Conservation (phyloP, 805 yeast species). For the Ogataea haglerorum region DNA sequence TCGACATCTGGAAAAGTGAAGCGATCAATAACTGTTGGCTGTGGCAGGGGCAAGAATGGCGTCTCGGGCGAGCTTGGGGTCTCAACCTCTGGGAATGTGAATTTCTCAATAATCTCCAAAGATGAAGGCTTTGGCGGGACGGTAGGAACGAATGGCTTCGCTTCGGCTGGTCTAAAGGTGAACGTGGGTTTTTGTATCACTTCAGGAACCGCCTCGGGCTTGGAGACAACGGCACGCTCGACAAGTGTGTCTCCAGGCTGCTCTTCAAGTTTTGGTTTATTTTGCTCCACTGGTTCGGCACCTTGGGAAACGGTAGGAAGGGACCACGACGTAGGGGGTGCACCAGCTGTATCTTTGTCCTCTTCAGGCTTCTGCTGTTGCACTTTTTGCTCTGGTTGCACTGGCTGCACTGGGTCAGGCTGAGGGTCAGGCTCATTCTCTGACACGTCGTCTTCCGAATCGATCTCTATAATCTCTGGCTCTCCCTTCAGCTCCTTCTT, state of each 20-base stretch:
- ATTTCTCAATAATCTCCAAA: slow-evolving; percentile 16
- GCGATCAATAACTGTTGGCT: slow-evolving; percentile 16
- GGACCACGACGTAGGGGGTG: background rate
- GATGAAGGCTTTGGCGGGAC: slow-evolving; percentile 1
- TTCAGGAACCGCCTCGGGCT: slow-evolving; percentile 2
- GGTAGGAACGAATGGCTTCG: background rate
- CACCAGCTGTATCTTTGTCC: background rate
- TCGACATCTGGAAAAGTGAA: slow-evolving; percentile 25
- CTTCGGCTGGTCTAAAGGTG: no score
- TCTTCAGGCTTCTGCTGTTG: background rate
- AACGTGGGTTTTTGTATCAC: background rate
- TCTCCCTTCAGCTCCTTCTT: background rate
- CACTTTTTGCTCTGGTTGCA: background rate
- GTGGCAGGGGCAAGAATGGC: slow-evolving; percentile 1
- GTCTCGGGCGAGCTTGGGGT: slow-evolving; percentile 6
- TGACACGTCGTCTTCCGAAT: background rate
- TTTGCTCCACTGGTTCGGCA: background rate
- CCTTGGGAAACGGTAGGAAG: background rate
- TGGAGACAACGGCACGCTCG: background rate
- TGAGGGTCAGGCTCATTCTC: background rate
- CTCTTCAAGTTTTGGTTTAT: background rate
- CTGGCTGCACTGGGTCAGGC: background rate
- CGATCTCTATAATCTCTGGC: slow-evolving; percentile 4
- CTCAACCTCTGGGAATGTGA: slow-evolving; percentile 18
- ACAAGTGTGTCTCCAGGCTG: background rate